These are phyloP conservation scores for Pezicula neosporulosa DNA, from an alignment of 2,329 filamentous ascomycete species.

Conservation along the genomic window DNA sequence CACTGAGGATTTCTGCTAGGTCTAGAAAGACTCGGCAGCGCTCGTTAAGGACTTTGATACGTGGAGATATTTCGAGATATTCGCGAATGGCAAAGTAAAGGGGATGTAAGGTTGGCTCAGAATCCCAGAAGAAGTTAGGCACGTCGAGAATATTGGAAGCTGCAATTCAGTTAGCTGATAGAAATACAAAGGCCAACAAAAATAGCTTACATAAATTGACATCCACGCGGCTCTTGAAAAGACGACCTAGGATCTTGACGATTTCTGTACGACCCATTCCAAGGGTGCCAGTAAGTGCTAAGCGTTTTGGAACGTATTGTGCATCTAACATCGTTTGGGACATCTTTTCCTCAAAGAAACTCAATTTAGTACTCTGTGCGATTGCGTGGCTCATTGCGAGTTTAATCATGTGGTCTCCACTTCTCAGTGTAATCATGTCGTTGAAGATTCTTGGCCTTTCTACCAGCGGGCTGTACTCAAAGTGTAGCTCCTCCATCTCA, in stretches of 20 bases:
- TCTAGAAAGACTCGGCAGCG: conserved; percentile 95
- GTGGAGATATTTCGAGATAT: conserved; percentile 94
- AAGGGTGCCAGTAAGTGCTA: conserved; percentile 85
- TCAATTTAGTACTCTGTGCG: conserved; percentile 93
- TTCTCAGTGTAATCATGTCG: conserved; percentile 97
- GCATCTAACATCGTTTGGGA: conserved; percentile 89
- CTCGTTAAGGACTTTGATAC: conserved; percentile 95
- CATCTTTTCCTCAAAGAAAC: conserved; percentile 96
- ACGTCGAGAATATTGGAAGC: conserved; percentile 95
- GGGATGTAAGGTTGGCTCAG: conserved; percentile 89
- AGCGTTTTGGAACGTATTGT: conserved; percentile 83
- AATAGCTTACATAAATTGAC: conserved; percentile 85
- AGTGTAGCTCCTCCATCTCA: conserved; percentile 97
- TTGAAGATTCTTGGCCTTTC: conserved; percentile 92
- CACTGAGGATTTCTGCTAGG: conserved; percentile 88
- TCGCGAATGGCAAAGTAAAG: conserved; percentile 93
- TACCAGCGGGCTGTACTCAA: conserved; percentile 87
- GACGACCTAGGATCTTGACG: conserved; percentile 80
- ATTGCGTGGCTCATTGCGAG: conserved; percentile 96
- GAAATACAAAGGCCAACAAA: not conserved
- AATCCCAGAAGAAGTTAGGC: conserved; percentile 98
- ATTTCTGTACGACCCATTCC: conserved; percentile 92
- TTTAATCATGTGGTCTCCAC: conserved; percentile 98
- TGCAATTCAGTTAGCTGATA: conserved; percentile 33
- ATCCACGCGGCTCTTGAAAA: conserved; percentile 93